phyloP scores from a whole-genome alignment of 768 basidiomycete species.

The Russula ochroleuca region DNA sequence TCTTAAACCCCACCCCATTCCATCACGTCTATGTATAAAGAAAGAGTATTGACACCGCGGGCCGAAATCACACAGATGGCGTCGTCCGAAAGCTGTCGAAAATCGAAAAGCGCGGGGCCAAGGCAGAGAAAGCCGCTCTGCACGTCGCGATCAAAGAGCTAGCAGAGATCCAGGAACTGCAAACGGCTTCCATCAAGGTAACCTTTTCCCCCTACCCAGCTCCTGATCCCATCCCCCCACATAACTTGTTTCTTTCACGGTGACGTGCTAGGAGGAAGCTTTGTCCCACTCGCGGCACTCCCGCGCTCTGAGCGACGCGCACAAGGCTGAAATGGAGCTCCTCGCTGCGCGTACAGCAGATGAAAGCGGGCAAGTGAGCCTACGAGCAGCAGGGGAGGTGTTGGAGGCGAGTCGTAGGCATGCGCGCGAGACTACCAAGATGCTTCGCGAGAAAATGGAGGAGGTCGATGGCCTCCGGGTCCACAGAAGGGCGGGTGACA shows the following conservation, averaged over 20 bases:
- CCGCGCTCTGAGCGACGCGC: constrained; percentile 51
- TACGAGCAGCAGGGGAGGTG: constrained; percentile 44
- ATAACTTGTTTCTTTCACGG: not conserved
- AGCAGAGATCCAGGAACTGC: constrained; percentile 61
- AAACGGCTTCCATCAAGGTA: constrained; percentile 60
- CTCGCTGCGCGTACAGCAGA: constrained; percentile 47
- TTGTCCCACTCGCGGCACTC: constrained; percentile 51
- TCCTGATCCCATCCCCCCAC: not conserved
- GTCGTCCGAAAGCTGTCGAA: constrained; percentile 60
- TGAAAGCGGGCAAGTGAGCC: constrained; percentile 29
- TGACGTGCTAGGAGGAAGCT: constrained; percentile 46
- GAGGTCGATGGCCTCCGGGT: constrained; percentile 65
- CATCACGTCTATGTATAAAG: not conserved
- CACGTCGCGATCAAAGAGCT: constrained; percentile 60
- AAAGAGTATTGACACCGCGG: not conserved
- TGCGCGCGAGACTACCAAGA: constrained; percentile 54
- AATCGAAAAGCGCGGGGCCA: constrained; percentile 65
- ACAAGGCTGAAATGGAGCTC: constrained; percentile 59
- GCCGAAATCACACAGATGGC: constrained; percentile 39
- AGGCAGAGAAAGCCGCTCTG: constrained; percentile 61
- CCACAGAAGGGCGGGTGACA: constrained; percentile 64
- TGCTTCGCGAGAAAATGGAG: constrained; percentile 63
- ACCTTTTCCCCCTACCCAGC: not conserved
- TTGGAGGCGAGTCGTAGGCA: constrained; percentile 50
- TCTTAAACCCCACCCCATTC: not conserved